Percentiles rank a stretch among this genome's conserved stretches.
Evolutionary conservation across 495 filamentous ascomycete species (phyloP).

Genomic region (Polyplosphaeria fusca): DNA sequence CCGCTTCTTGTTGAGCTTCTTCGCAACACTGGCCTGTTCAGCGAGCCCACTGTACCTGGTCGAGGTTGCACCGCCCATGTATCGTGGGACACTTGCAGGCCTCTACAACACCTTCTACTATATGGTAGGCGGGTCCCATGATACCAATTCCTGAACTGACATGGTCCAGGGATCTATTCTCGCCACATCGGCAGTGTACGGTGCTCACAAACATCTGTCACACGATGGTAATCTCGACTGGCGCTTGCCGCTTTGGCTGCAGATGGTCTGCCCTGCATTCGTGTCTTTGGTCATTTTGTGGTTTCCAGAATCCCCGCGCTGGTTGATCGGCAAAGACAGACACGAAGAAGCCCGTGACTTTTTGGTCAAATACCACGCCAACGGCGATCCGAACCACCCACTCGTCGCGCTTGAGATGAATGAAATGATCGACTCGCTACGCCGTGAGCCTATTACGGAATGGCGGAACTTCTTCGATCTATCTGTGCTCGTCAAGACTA

Average conservation of each 20-base stretch:
- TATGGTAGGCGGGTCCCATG: conserved; percentile 13
- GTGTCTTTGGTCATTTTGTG: conserved; percentile 22
- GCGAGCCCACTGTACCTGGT: conserved; percentile 24
- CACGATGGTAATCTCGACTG: conserved; percentile 27
- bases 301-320: conserved; percentile 60
- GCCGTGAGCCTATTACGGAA: conserved; percentile 13
- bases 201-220: conserved; percentile 21
- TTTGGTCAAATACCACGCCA: conserved; percentile 60
- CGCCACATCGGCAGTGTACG: conserved; percentile 26
- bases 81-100: conserved; percentile 31
- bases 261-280: conserved; percentile 28
- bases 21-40: conserved; percentile 16
- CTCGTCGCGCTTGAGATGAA: conserved; percentile 30
- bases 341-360: conserved; percentile 57
- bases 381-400: conserved; percentile 47
- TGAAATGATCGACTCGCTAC: conserved; percentile 28
- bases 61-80: conserved; percentile 27
- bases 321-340: conserved; percentile 58
- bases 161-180: conserved; percentile 22
- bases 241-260: conserved; percentile 27
- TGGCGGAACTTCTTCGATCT: conserved; percentile 31
- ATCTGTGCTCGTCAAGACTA: conserved; percentile 12
- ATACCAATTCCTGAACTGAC: not conserved
- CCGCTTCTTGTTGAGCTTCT: conserved; percentile 24
- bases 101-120: conserved; percentile 35